Conservation (phyloP, 768 basidiomycete species). For the Cyclocybe cylindracea region DNA sequence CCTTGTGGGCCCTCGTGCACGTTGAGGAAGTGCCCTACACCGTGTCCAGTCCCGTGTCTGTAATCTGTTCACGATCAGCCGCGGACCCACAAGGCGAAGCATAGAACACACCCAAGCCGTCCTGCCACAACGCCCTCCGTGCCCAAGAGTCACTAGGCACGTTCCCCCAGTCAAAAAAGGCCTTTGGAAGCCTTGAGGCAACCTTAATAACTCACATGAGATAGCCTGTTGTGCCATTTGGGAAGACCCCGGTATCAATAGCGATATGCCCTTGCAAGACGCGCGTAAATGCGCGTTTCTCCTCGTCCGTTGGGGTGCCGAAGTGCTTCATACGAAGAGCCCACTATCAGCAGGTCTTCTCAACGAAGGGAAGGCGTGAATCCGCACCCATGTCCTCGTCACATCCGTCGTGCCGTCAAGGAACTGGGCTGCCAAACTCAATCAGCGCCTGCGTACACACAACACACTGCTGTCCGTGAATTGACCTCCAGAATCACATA, state of each 20-base stretch:
- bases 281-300: constrained; percentile 87
- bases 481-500: constrained; percentile 82
- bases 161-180: background rate
- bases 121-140: constrained; percentile 77
- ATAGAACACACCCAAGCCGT: constrained; percentile 71
- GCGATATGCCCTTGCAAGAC: constrained; percentile 92
- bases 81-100: background rate
- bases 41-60: constrained; percentile 93
- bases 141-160: constrained; percentile 74
- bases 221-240: constrained; percentile 74
- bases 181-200: background rate
- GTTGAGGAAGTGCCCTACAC: constrained; percentile 92
- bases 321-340: constrained; percentile 65
- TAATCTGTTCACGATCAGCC: constrained; percentile 3
- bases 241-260: constrained; percentile 84
- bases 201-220: constrained; percentile 22
- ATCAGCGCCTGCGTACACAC: background rate
- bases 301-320: constrained; percentile 78
- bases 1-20: constrained; percentile 86
- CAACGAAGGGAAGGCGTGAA: background rate
- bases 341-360: background rate
- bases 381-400: constrained; percentile 79
- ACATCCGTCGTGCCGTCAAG: constrained; percentile 95
- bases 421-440: constrained; percentile 61
- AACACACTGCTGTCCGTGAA: background rate